These are phyloP conservation scores for Phialophora verrucosa DNA, from an alignment of 2,329 filamentous ascomycete species.

Conservation along the genomic window DNA sequence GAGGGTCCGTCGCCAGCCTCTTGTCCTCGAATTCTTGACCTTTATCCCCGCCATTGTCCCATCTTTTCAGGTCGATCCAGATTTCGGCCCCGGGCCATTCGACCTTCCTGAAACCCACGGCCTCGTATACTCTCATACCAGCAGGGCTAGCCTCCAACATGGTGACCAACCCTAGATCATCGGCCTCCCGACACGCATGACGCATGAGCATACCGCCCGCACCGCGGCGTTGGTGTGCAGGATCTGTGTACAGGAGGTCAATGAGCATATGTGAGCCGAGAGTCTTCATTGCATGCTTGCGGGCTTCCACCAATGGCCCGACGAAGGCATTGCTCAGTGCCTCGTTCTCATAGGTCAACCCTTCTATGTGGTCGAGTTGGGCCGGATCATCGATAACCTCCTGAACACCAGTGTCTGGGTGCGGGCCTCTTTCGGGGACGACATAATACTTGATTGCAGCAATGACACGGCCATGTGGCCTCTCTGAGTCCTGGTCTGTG, in stretches of 20 bases:
- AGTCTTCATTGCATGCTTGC: not conserved
- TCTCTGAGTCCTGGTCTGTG: not conserved
- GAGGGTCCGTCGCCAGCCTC: constrained; percentile 6
- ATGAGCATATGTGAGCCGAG: constrained; percentile 25
- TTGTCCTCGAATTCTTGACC: constrained; percentile 25
- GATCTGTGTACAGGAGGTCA: constrained; percentile 29
- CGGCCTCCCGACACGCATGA: constrained; percentile 21
- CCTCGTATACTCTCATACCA: constrained; percentile 26
- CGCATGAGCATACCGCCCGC: constrained; percentile 31
- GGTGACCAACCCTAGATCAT: constrained; percentile 15
- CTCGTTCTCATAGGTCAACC: constrained; percentile 14
- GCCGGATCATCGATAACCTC: constrained; percentile 14
- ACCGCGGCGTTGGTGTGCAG: constrained; percentile 27
- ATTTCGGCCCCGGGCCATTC: constrained; percentile 20
- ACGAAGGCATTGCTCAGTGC: constrained; percentile 8
- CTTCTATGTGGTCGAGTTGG: not conserved
- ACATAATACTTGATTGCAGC: constrained; percentile 28
- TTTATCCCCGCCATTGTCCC: constrained; percentile 28
- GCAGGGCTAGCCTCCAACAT: constrained; percentile 30
- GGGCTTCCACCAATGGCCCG: constrained; percentile 11
- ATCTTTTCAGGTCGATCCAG: constrained; percentile 28
- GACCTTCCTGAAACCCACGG: constrained; percentile 22
- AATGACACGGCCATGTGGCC: constrained; percentile 15
- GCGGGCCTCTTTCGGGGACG: constrained; percentile 5
- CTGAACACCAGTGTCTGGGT: constrained; percentile 1